These are phyloP conservation scores for Aspergillus candidus DNA, from an alignment of 2,329 filamentous ascomycete species.

Conservation along the genomic window DNA sequence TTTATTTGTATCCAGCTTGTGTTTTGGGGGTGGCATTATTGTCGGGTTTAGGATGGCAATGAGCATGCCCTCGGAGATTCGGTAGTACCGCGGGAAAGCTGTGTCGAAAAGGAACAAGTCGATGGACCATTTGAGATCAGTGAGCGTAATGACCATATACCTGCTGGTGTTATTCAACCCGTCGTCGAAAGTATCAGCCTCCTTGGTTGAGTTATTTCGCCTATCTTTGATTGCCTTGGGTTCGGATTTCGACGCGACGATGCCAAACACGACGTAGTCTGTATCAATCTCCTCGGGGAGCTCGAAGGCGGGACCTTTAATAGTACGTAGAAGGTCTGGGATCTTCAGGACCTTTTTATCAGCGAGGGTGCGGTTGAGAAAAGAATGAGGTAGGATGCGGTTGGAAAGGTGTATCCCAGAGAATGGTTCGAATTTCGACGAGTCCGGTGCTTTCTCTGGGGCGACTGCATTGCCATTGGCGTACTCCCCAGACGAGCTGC, in stretches of 20 bases:
- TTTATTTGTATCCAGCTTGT: constrained; percentile 68
- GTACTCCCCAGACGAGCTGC: constrained; percentile 9
- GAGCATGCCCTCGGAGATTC: constrained; percentile 83
- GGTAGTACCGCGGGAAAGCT: constrained; percentile 90
- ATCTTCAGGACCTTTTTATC: constrained; percentile 72
- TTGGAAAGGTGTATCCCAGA: constrained; percentile 78
- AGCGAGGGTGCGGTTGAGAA: constrained; percentile 69
- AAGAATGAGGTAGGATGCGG: constrained; percentile 73
- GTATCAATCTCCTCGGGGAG: constrained; percentile 72
- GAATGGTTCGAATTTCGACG: constrained; percentile 73
- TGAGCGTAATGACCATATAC: constrained; percentile 87
- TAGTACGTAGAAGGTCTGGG: constrained; percentile 70
- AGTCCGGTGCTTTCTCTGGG: constrained; percentile 37
- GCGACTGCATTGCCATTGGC: constrained; percentile 12
- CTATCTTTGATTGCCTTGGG: constrained; percentile 57
- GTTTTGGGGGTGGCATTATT: constrained; percentile 78
- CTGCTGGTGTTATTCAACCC: constrained; percentile 60
- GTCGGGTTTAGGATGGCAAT: constrained; percentile 86
- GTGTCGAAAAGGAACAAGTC: constrained; percentile 89
- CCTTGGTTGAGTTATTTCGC: constrained; percentile 34
- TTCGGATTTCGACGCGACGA: constrained; percentile 82
- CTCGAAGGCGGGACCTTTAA: constrained; percentile 77
- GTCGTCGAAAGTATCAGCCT: constrained; percentile 43
- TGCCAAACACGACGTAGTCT: constrained; percentile 82
- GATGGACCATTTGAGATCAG: constrained; percentile 83